Evolutionary conservation across 2,329 filamentous ascomycete species (phyloP).

Genomic region (Aspergillus ruber): DNA sequence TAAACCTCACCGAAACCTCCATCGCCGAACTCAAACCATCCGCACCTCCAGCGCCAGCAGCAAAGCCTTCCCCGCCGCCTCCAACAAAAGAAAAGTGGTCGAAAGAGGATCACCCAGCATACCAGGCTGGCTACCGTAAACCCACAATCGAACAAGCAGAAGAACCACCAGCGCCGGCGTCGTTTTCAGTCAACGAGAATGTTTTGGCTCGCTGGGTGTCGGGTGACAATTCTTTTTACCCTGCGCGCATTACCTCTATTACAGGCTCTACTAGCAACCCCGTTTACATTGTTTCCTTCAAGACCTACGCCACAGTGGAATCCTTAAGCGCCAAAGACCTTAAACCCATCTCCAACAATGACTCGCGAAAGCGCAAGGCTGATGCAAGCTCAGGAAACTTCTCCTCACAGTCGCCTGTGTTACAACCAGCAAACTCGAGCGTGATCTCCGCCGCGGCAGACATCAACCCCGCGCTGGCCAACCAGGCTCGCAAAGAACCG

Average conservation of each 20-base stretch:
- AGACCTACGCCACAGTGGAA: slow-evolving; percentile 75
- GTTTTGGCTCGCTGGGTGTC: slow-evolving; percentile 87
- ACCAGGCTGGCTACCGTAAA: slow-evolving; percentile 54
- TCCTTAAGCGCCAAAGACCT: slow-evolving; percentile 78
- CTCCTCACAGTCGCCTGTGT: slow-evolving; percentile 35
- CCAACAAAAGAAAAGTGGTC: slow-evolving; percentile 68
- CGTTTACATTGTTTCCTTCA: slow-evolving; percentile 92
- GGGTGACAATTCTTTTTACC: slow-evolving; percentile 84
- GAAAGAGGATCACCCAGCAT: slow-evolving; percentile 72
- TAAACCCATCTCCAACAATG: slow-evolving; percentile 62
- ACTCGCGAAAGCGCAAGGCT: slow-evolving; percentile 74
- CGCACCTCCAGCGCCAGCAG: slow-evolving; percentile 46
- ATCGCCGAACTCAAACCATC: slow-evolving; percentile 71
- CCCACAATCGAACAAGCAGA: slow-evolving; percentile 40
- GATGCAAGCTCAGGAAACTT: slow-evolving; percentile 61
- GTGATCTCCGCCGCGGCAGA: slow-evolving; percentile 62
- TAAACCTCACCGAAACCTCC: slow-evolving; percentile 69
- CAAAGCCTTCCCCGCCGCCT: slow-evolving; percentile 44
- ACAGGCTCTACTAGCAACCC: slow-evolving; percentile 87
- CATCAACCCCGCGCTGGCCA: slow-evolving; percentile 59
- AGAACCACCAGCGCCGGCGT: slow-evolving; percentile 48
- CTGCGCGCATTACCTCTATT: slow-evolving; percentile 85
- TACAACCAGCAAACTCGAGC: slow-evolving; percentile 40
- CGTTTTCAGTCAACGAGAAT: slow-evolving; percentile 80
- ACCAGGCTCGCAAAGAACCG: slow-evolving; percentile 57